Evolutionary conservation across 768 basidiomycete genomes (phyloP).

Genomic region (Lentinula sp.): DNA sequence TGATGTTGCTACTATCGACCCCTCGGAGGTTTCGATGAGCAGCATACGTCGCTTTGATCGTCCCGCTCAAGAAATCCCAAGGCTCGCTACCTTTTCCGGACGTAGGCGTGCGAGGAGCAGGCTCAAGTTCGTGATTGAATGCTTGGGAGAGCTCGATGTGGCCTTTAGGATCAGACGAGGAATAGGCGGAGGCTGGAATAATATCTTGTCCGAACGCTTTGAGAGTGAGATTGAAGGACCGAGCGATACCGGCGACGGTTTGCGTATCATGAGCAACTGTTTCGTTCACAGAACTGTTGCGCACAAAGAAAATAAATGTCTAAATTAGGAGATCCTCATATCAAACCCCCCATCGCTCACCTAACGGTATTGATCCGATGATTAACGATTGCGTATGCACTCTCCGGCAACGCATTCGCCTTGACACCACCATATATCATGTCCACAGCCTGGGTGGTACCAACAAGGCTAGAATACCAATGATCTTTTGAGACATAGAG

Average conservation of each 20-base stretch:
- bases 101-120: slow-evolving; percentile 40
- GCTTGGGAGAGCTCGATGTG: slow-evolving; percentile 16
- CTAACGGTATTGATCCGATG: slow-evolving; percentile 42
- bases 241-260: slow-evolving; percentile 28
- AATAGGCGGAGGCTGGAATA: slow-evolving; percentile 14
- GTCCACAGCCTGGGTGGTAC: slow-evolving; percentile 57
- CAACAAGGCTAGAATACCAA: slow-evolving; percentile 23
- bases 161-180: slow-evolving; percentile 9
- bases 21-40: slow-evolving; percentile 16
- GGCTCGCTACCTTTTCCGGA: slow-evolving; percentile 11
- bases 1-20: slow-evolving; percentile 7
- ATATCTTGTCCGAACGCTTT: slow-evolving; percentile 29
- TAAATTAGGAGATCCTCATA: too few relatives aligned
- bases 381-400: slow-evolving; percentile 40
- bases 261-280: slow-evolving; percentile 21
- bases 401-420: slow-evolving; percentile 57
- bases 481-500: slow-evolving; percentile 14
- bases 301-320: neutral
- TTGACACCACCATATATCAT: slow-evolving; percentile 41
- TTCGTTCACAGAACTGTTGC: slow-evolving; percentile 27
- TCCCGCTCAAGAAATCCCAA: slow-evolving; percentile 33
- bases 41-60: slow-evolving; percentile 34
- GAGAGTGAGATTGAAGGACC: slow-evolving; percentile 32
- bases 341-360: slow-evolving; percentile 8
- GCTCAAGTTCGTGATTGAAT: slow-evolving; percentile 35